Evolutionary conservation across 73 alveolate genomes (phyloP).

Genomic region (Tetrahymena elliotti): DNA sequence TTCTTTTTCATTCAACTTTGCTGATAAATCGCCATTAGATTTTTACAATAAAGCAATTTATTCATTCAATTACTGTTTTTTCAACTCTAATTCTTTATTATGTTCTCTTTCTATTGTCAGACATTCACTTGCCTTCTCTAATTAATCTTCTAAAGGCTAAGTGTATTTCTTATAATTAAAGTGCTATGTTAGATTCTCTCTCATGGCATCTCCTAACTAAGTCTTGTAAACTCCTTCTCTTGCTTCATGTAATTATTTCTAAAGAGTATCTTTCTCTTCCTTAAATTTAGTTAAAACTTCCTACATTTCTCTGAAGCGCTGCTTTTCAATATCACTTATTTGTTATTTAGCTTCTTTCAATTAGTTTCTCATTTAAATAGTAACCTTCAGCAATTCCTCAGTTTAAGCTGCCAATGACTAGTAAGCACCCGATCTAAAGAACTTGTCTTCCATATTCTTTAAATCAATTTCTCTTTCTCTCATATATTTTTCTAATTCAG

Average conservation of each 20-base stretch:
- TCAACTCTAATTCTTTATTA: background rate
- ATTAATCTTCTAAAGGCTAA: background rate
- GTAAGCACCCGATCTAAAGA: background rate
- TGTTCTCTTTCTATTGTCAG: background rate
- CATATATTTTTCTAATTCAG: background rate
- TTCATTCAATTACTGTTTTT: background rate
- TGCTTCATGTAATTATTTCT: background rate
- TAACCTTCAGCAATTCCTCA: background rate
- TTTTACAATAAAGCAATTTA: background rate
- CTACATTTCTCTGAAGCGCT: background rate
- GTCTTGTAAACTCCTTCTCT: background rate
- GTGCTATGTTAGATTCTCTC: background rate
- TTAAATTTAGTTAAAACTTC: background rate
- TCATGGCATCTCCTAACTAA: background rate
- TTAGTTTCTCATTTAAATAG: background rate
- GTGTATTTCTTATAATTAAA: background rate
- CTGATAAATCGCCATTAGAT: background rate
- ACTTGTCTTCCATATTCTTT: background rate
- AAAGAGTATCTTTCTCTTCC: background rate
- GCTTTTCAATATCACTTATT: background rate
- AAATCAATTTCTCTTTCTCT: background rate
- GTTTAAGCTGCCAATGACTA: background rate
- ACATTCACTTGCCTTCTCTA: background rate
- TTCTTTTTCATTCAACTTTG: background rate
- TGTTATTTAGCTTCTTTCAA: background rate